Base-by-base conservation (phyloP, 495 filamentous ascomycete species). In the Chaetomidium leptoderma region DNA sequence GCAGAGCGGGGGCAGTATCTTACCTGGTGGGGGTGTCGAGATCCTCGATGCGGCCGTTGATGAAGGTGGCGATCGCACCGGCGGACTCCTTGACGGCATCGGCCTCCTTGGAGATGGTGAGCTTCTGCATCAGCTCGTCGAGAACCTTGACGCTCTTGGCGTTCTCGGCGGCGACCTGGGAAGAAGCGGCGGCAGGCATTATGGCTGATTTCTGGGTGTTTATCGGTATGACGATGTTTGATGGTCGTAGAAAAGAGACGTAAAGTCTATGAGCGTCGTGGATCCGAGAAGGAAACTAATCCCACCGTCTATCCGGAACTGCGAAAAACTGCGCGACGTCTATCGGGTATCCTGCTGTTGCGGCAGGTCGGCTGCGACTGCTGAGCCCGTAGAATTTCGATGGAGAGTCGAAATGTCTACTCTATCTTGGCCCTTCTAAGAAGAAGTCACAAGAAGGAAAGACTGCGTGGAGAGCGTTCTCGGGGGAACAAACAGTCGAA, bases 61-160 rank as follows among this genome's bases (percentile, higher is more conserved):
- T 77, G 70, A 80, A 80, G 13, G 74, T 68, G n/a, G 77, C 77
- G 45, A 80, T 42, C 10, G 71, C 69, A 46, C 52, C 61, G 29
- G 77, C 71, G 27, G 77, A 70, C 46, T 78, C 73, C 72, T 80
- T 80, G 63, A 72, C 64, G 51, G 72, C 71, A 46, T 70, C 73
- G 24, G 76, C 76, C 64, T 80, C 77, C 63, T 78, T 78, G 64
- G 76, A 75, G 65, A 80, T 63, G 61, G 71, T 76, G 66, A 80
- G 76, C 72, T 78, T 76, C 62, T 77, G 69, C 72, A 80, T 76
- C 43, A 80, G 70, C 59, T 80, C 77, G 40, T 80, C 75, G 49
- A 80, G 69, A 40, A 79, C 69, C 77, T 79, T 77, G 68, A 73
- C 51, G 67, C 76, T 78, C 68, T 75, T 58, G 57, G 77, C 76